Conservation (phyloP, 148 eudicot genomes). For the Spergularia bocconei region DNA sequence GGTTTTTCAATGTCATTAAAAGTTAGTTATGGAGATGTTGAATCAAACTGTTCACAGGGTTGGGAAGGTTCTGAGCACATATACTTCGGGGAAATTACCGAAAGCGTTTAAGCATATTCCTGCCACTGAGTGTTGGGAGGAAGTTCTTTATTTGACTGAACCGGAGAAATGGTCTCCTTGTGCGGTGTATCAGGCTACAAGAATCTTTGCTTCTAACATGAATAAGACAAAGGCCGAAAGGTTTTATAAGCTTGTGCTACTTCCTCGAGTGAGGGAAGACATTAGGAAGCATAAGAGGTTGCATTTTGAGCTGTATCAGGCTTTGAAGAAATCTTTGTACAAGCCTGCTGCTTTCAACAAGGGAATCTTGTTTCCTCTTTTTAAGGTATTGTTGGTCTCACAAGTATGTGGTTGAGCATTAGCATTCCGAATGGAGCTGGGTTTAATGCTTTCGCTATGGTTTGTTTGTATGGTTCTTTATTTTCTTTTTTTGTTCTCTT, state of each 20-base stretch:
- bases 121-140: constrained; percentile 69
- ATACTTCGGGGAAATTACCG: constrained; percentile 79
- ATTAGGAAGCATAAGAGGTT: constrained; percentile 73
- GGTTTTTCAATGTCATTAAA: background rate
- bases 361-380: constrained; percentile 82
- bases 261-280: constrained; percentile 83
- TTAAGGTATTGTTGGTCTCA: constrained; percentile 51
- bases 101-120: constrained; percentile 80
- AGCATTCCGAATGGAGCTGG: background rate
- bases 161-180: constrained; percentile 93
- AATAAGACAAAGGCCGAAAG: constrained; percentile 73
- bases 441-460: background rate
- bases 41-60: constrained; percentile 36
- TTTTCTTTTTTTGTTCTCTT: background rate
- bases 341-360: constrained; percentile 97
- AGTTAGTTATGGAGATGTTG: background rate
- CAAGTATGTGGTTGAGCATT: background rate
- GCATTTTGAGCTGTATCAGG: constrained; percentile 69
- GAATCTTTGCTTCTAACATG: constrained; percentile 89
- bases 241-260: constrained; percentile 77
- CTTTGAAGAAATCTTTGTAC: constrained; percentile 76
- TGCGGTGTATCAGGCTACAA: constrained; percentile 87
- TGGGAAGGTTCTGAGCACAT: constrained; percentile 66
- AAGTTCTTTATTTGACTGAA: constrained; percentile 75
- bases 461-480: background rate